Conservation (phyloP, 331 rosid genomes). For the Ulmus americana region DNA sequence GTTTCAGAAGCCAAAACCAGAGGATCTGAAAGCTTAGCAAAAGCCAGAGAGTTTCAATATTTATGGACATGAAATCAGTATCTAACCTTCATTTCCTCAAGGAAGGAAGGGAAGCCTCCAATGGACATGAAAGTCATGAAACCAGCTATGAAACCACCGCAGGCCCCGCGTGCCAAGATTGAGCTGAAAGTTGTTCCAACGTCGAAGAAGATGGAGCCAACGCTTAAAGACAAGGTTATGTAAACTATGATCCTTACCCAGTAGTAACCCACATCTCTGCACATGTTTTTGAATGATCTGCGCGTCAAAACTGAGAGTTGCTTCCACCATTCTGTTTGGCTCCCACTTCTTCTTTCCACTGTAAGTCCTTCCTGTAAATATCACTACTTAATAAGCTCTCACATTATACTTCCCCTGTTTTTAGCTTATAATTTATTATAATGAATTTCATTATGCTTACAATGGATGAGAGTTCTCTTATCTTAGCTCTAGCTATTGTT, state of each 20-base stretch:
- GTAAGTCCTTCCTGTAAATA: slow-evolving; percentile 53
- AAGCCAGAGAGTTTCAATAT: neutral
- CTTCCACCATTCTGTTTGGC: slow-evolving; percentile 75
- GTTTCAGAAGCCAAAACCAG: neutral
- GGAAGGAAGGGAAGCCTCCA: slow-evolving; percentile 91
- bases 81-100: slow-evolving; percentile 92
- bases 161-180: slow-evolving; percentile 85
- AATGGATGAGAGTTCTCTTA: slow-evolving; percentile 50
- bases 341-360: slow-evolving; percentile 32
- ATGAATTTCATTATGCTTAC: slow-evolving; percentile 31
- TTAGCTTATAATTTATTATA: neutral
- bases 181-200: slow-evolving; percentile 68
- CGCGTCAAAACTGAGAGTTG: slow-evolving; percentile 64
- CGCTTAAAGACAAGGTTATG: slow-evolving; percentile 64
- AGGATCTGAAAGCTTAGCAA: neutral
- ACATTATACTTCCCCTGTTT: neutral
- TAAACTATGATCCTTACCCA: slow-evolving; percentile 85
- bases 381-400: neutral
- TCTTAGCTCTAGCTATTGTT: slow-evolving; percentile 46
- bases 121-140: slow-evolving; percentile 97
- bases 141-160: slow-evolving; percentile 87
- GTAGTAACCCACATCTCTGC: slow-evolving; percentile 82
- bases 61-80: neutral
- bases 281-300: slow-evolving; percentile 81
- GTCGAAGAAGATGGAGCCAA: slow-evolving; percentile 75